Base-by-base conservation (phyloP, 257 asterid species). In the Nicotiana knightiana region DNA sequence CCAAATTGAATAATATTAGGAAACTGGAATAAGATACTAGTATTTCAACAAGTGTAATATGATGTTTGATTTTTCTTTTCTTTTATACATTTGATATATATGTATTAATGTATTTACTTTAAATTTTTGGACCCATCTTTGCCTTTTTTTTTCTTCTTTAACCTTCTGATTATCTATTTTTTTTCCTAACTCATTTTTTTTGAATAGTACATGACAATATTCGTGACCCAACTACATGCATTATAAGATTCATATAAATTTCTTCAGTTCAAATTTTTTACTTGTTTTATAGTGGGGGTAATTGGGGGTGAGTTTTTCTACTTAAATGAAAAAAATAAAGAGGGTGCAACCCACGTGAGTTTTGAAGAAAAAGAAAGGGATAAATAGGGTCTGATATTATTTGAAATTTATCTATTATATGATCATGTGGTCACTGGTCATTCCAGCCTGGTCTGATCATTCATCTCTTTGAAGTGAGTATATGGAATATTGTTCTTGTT, bases 381-480 rank as follows among this genome's bases (percentile, higher is more conserved):
- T 24, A 71, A 71, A 73, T 73, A 73, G 79, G 79, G 79, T 73
- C 62, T 73, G 24, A 10, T 9, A 11, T 48, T 48, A 26, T 73
- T 48, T 28, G 21, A 73, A 33, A 73, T 3, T 10, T 73, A 48
- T 43, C 3, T 43, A 46, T 18, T 32, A 73, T 73, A 48, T 71
- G 35, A 0, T 43, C 79, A 73, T 73, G 37, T 73, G 79, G 39
- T 73, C 79, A 51, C 12, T 73, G 79, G 43, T 73, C 79, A 73
- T 26, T 73, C 79, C 79, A 73, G 79, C 79, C 79, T 73, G 79
- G 79, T 73, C 79, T 48, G 79, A 73, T 73, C 61, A 43, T 73
- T 73, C 79, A 73, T 39, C 62, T 48, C 63, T 73, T 73, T 48
- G 53, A 48, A 24, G 63, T 73, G 62, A 73, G 2, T 48, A 73